Base-by-base conservation (phyloP, 1,139 yeast genomes). In the Williopsis jadinii region DNA sequence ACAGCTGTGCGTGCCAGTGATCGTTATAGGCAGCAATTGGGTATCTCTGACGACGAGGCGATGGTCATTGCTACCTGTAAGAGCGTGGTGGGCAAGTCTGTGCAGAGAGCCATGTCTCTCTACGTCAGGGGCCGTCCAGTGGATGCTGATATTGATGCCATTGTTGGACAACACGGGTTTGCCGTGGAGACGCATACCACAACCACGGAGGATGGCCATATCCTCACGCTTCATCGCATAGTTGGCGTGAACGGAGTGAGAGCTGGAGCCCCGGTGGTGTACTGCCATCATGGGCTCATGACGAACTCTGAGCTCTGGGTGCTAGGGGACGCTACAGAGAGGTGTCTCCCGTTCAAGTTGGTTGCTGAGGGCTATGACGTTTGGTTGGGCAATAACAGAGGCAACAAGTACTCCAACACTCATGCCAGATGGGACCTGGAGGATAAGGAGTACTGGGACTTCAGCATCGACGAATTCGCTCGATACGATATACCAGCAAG, bases 311-410 rank as follows among this genome's bases (percentile, higher is more conserved):
- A 87, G 53, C 71, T 87, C 11, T 84, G 90, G 90, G 76, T 85
- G 26, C 61, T 78, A 36, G 76, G 80, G n/a, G 74, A 76, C 29
- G 40, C 48, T 2, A 38, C 40, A 1, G 56, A 72, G 11, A 66
- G 70, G 37, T 81, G 84, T 50, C 61, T 87, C 35, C 95, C 95
- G 0, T 80, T 80, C 53, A 61, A 75, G 10, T 67, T 87, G 34
- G 77, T 80, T 39, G 88, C 84, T 46, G 59, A 75, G 46, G 95
- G 95, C 1, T 87, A 80, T 61, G 95, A 87, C 56, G 95, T 87
- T 9, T 86, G 94, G 90, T 63, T 87, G 38, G 96, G 96, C 2
- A 86, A 86, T 60, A 87, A 86, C 56, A 66, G 96, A 41, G 96
- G 96, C 12, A 87, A 87, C 64, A 87, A 87, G 62, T 87, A 87